Conservation (phyloP, 2,329 filamentous ascomycete genomes). For the Cyphellophora europaea region DNA sequence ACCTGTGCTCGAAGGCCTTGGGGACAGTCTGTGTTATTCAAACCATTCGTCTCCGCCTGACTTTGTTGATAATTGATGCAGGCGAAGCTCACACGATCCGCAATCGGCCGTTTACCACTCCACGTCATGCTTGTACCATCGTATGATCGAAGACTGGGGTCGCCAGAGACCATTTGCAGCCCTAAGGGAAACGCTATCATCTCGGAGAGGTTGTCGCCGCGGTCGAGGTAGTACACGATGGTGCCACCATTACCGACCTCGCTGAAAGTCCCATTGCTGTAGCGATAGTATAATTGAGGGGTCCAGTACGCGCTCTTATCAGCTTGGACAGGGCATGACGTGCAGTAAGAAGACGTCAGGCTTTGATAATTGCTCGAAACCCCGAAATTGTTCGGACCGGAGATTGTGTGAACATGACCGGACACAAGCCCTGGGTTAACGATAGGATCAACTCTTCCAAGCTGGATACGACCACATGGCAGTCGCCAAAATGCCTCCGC, state of each 20-base stretch:
- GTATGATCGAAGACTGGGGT: conserved; percentile 31
- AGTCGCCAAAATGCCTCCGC: conserved; percentile 78
- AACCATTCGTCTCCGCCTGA: conserved; percentile 62
- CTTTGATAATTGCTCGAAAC: conserved; percentile 45
- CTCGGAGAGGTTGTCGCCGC: conserved; percentile 34
- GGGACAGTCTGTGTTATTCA: conserved; percentile 62
- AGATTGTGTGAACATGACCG: conserved; percentile 63
- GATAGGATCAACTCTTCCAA: conserved; percentile 67
- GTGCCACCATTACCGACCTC: conserved; percentile 40
- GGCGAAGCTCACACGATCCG: conserved; percentile 71
- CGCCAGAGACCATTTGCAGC: conserved; percentile 76
- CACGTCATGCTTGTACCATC: conserved; percentile 12
- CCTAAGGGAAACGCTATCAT: conserved; percentile 64
- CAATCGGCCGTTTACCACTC: conserved; percentile 51
- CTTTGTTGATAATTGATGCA: conserved; percentile 67
- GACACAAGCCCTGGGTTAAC: conserved; percentile 52
- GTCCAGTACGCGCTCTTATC: conserved; percentile 85
- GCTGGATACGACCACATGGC: conserved; percentile 63
- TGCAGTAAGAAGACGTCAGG: conserved; percentile 57
- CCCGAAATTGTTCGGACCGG: conserved; percentile 63
- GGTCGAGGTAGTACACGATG: conserved; percentile 23
- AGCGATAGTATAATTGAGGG: conserved; percentile 67
- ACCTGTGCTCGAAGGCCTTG: conserved; percentile 74
- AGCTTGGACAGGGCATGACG: conserved; percentile 68
- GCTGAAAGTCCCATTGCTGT: conserved; percentile 44